These are phyloP conservation scores for Ceratonia siliqua DNA, from an alignment of 306 rosid species.

Conservation along the genomic window DNA sequence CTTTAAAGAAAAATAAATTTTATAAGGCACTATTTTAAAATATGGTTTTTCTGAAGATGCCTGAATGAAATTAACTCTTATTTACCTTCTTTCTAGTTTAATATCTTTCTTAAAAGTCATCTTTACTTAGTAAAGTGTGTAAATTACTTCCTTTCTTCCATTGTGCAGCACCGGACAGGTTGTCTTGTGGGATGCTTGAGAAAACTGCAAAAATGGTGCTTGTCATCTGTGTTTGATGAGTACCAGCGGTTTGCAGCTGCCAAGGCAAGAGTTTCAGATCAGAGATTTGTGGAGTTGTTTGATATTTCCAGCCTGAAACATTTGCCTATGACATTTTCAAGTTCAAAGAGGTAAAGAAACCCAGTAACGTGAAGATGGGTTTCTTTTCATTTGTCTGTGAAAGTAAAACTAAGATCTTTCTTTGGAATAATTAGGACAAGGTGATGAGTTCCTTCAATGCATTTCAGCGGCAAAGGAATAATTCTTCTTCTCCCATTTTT, in stretches of 20 bases:
- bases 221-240: constrained; percentile 87
- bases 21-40: too few species aligned
- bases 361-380: constrained; percentile 36
- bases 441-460: constrained; percentile 60
- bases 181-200: constrained; percentile 97
- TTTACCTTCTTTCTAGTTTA: neutral
- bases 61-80: too few species aligned
- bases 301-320: constrained; percentile 82
- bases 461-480: constrained; percentile 54
- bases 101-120: neutral
- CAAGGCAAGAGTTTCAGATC: constrained; percentile 94
- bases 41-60: too few species aligned
- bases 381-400: constrained; percentile 41
- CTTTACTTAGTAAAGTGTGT: constrained; percentile 3
- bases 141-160: constrained; percentile 20
- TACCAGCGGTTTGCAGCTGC: constrained; percentile 97
- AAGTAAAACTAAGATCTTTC: constrained; percentile 42
- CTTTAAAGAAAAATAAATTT: too few species aligned
- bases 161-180: constrained; percentile 93
- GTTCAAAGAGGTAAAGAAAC: constrained; percentile 52
- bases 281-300: constrained; percentile 89
- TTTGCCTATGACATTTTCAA: constrained; percentile 70
- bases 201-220: constrained; percentile 91
- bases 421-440: constrained; percentile 52
- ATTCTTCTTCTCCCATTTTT: constrained; percentile 28